These are phyloP conservation scores for Colletotrichum tropicicola DNA, from an alignment of 2,329 filamentous ascomycete genomes.

Conservation along the genomic window DNA sequence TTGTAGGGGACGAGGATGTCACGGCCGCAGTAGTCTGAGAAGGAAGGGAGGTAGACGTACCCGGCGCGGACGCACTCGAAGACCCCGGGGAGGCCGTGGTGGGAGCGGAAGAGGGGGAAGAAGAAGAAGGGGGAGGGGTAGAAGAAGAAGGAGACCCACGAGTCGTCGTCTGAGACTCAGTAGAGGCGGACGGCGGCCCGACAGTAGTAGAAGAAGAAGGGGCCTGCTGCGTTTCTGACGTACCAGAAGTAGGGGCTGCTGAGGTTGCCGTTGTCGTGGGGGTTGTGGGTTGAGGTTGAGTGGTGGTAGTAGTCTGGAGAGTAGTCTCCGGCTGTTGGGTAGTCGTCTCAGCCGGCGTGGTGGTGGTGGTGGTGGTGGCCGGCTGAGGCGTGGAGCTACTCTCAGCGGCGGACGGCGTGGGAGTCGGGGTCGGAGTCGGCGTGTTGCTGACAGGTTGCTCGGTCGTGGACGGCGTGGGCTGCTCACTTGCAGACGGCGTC, in stretches of 20 bases:
- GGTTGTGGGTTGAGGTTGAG: conserved; percentile 22
- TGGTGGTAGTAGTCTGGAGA: conserved; percentile 19
- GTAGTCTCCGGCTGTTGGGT: conserved; percentile 19
- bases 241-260: conserved; percentile 39
- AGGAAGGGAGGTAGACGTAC: conserved; percentile 33
- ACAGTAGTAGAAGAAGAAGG: conserved; percentile 38
- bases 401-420: conserved; percentile 25
- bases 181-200: conserved; percentile 38
- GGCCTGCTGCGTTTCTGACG: conserved; percentile 30
- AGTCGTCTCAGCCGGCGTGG: conserved; percentile 9
- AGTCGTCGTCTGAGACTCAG: conserved; percentile 29
- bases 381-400: conserved; percentile 18
- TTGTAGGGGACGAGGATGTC: conserved; percentile 28
- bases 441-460: conserved; percentile 18
- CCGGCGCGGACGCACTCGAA: conserved; percentile 29
- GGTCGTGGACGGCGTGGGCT: conserved; percentile 19
- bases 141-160: conserved; percentile 33
- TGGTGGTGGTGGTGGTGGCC: conserved; percentile 13
- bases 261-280: conserved; percentile 36
- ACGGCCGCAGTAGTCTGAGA: conserved; percentile 28
- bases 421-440: conserved; percentile 34
- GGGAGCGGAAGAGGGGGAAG: conserved; percentile 38
- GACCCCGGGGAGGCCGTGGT: conserved; percentile 29
- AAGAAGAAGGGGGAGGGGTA: conserved; percentile 38
- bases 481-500: conserved; percentile 28